These are phyloP conservation scores for Leccinum obscurum DNA, from an alignment of 768 basidiomycete genomes.

Conservation along the genomic window DNA sequence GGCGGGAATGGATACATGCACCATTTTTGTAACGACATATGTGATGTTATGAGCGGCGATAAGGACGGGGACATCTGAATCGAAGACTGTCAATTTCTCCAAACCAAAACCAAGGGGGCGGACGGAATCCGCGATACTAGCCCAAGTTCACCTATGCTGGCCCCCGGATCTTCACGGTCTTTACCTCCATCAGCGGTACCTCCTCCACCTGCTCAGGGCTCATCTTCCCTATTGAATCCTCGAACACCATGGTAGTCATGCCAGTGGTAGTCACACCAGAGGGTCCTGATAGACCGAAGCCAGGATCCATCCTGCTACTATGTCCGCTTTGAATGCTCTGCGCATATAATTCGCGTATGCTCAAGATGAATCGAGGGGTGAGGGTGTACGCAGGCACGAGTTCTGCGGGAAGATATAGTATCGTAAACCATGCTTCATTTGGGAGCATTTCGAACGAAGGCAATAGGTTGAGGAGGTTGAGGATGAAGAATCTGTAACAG, in stretches of 20 bases:
- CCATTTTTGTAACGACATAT: slow-evolving; percentile 27
- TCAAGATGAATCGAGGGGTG: not conserved
- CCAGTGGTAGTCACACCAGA: not conserved
- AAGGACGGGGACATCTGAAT: not conserved
- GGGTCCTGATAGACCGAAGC: not conserved
- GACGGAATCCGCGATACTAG: not conserved
- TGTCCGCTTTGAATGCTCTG: not conserved
- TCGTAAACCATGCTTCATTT: not conserved
- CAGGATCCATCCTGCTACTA: slow-evolving; percentile 9
- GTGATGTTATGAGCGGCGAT: not conserved
- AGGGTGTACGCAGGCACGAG: not conserved
- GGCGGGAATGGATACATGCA: slow-evolving; percentile 29
- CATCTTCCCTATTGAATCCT: not conserved
- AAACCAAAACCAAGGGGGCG: too few species aligned
- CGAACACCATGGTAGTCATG: not conserved
- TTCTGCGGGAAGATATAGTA: not conserved
- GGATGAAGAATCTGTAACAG: not conserved
- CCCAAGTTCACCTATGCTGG: not conserved
- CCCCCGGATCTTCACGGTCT: not conserved
- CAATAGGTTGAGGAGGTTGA: not conserved
- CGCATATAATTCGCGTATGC: not conserved
- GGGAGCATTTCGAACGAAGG: not conserved
- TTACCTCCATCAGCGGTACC: not conserved
- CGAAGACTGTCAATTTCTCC: not conserved
- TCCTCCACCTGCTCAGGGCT: not conserved